Conservation (phyloP, 1,284 basidiomycete species). For the Ustilago vetiveriae region DNA sequence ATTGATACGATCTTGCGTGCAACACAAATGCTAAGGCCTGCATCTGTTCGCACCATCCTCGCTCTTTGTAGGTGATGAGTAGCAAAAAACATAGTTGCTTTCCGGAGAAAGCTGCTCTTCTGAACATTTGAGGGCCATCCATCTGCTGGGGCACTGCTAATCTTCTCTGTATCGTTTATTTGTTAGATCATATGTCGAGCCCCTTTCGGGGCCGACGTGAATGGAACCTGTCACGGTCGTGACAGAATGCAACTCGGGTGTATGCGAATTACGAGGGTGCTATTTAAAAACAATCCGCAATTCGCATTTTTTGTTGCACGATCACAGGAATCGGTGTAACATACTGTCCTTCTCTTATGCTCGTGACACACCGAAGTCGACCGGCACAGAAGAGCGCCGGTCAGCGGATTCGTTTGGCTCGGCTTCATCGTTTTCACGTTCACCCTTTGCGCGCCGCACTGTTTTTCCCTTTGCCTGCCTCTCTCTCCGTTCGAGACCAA, state of each 20-base stretch:
- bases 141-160: constrained; percentile 35
- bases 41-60: too few relatives aligned
- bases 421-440: too few relatives aligned
- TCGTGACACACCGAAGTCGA: too few relatives aligned
- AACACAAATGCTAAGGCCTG: too few relatives aligned
- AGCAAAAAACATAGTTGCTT: constrained; percentile 46
- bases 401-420: too few relatives aligned
- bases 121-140: constrained; percentile 24
- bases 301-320: too few relatives aligned
- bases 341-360: too few relatives aligned
- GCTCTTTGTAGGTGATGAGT: too few relatives aligned
- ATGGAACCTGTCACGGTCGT: background rate
- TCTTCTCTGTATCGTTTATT: constrained; percentile 51
- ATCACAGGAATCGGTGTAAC: too few relatives aligned
- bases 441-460: too few relatives aligned
- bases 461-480: background rate
- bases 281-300: background rate
- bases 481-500: background rate
- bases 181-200: constrained; percentile 49
- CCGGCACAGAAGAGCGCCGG: too few relatives aligned
- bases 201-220: constrained; percentile 40
- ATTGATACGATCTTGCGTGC: background rate
- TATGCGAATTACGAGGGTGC: constrained; percentile 9
- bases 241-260: background rate
- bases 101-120: constrained; percentile 40